phyloP scores from a whole-genome alignment of 495 filamentous ascomycete genomes.

The Aspergillus sclerotiicarbonarius region DNA sequence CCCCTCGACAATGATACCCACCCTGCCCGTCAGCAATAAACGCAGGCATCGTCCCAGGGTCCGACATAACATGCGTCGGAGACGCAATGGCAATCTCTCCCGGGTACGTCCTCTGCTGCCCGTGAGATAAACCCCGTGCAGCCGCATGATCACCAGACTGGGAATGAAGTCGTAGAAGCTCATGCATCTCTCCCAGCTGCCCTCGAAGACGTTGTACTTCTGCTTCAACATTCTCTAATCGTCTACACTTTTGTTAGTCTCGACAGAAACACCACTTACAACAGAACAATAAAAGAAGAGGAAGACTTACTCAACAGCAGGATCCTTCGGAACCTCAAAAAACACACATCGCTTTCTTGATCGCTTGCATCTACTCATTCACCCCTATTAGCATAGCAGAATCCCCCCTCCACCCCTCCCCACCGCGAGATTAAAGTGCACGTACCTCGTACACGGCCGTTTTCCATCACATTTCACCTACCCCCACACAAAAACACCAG shows the following conservation, averaged over 20 bases:
- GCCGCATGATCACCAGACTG: neutral
- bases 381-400: neutral
- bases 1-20: neutral
- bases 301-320: slow-evolving; percentile 27
- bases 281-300: neutral
- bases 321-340: slow-evolving; percentile 38
- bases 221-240: slow-evolving; percentile 34
- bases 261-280: neutral
- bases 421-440: neutral
- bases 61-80: neutral
- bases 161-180: slow-evolving; percentile 18
- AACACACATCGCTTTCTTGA: slow-evolving; percentile 36
- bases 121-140: no score
- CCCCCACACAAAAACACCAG: no score
- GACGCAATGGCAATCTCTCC: neutral
- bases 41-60: neutral
- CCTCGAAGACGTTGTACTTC: slow-evolving; percentile 29
- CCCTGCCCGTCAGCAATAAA: neutral
- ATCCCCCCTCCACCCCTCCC: neutral
- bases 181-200: slow-evolving; percentile 31
- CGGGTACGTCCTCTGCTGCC: no score
- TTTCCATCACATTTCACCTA: slow-evolving; percentile 43
- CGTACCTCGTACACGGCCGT: slow-evolving; percentile 36
- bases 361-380: slow-evolving; percentile 29
- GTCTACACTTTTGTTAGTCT: slow-evolving; percentile 24